Conservation (phyloP, 225 moss, liverwort and hornwort genomes). For the Thuidium tamariscinum region DNA sequence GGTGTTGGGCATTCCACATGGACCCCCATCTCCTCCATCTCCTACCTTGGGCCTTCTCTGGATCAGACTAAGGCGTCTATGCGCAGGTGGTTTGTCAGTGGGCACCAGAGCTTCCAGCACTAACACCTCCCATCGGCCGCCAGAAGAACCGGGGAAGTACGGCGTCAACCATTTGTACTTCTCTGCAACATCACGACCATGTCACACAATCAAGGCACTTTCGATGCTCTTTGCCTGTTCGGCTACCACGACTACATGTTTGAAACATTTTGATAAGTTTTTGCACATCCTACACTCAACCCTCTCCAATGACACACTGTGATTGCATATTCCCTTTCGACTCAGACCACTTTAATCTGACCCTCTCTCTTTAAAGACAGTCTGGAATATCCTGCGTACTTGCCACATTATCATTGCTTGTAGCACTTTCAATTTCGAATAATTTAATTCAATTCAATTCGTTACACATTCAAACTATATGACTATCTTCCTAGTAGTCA, state of each 20-base stretch:
- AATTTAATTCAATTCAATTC: not conserved
- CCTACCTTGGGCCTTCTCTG: slow-evolving; percentile 49
- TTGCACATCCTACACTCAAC: not conserved
- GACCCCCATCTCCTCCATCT: slow-evolving; percentile 44
- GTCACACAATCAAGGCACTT: not conserved
- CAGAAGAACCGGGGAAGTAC: slow-evolving; percentile 46
- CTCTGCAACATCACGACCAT: slow-evolving; percentile 34
- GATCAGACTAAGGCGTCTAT: slow-evolving; percentile 50
- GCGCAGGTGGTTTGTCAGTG: slow-evolving; percentile 16
- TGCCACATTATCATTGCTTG: not conserved
- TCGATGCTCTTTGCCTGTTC: not conserved
- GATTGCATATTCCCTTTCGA: not conserved
- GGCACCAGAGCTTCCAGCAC: slow-evolving; percentile 74
- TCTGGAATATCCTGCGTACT: not conserved
- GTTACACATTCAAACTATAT: not conserved
- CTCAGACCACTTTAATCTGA: not conserved
- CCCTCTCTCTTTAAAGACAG: not conserved
- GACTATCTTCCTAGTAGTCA: not conserved
- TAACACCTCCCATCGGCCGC: slow-evolving; percentile 75
- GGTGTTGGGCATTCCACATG: slow-evolving; percentile 7
- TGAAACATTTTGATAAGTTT: not conserved
- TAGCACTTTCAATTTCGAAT: not conserved
- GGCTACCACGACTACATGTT: not conserved
- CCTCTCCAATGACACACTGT: not conserved
- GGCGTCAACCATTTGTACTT: slow-evolving; percentile 44